These are phyloP conservation scores for Pseudomassariella vexata DNA, from an alignment of 2,329 filamentous ascomycete genomes.

Conservation along the genomic window DNA sequence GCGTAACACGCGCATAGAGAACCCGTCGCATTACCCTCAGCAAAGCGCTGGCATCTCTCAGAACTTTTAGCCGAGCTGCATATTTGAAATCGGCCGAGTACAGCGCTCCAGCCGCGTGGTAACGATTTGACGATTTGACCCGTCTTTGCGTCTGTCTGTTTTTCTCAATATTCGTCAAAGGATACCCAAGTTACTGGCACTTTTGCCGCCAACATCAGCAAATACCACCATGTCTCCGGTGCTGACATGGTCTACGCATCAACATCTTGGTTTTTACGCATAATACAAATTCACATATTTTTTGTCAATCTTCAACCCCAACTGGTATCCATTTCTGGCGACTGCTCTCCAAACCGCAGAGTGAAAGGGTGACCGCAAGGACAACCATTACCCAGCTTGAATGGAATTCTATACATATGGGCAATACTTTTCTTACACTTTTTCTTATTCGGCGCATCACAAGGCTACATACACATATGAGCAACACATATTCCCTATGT, in stretches of 20 bases:
- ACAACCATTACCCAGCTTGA: neutral
- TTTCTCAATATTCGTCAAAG: conserved; percentile 2
- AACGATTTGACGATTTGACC: too few relatives aligned
- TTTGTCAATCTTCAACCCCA: neutral
- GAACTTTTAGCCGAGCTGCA: conserved; percentile 65
- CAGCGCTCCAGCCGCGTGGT: too few relatives aligned
- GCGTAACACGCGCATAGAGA: conserved; percentile 92
- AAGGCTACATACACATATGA: conserved; percentile 3
- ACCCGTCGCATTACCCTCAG: conserved; percentile 79
- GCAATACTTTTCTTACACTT: neutral
- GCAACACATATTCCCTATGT: conserved; percentile 1
- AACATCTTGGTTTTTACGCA: neutral
- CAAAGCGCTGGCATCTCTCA: conserved; percentile 94
- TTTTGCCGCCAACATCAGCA: conserved; percentile 2
- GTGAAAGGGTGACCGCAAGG: neutral
- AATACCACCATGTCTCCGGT: neutral
- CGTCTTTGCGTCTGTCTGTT: neutral
- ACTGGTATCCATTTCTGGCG: too few relatives aligned
- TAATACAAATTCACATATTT: neutral
- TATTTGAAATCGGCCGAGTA: too few relatives aligned
- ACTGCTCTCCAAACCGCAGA: too few relatives aligned
- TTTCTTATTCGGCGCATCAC: neutral
- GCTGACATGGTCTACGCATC: neutral
- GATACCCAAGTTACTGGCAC: conserved; percentile 1
- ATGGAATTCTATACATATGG: conserved; percentile 2